Evolutionary conservation across 1,284 basidiomycete genomes (phyloP), one percentile per base, ranked within the genome.

Genomic region (Ustilago curta): DNA sequence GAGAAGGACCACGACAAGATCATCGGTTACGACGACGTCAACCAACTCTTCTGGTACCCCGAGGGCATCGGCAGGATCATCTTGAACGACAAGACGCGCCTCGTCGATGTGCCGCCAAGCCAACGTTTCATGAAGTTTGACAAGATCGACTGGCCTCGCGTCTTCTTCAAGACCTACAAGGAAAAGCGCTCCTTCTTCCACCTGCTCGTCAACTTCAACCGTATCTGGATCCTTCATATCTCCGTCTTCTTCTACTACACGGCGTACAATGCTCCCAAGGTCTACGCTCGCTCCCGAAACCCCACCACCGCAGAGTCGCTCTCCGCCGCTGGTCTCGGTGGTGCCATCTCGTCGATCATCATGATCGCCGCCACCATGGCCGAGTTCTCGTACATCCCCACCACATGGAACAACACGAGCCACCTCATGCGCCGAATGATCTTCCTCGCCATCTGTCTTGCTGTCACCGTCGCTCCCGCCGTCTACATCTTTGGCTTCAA

Each of bases 41-140:
- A 99, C 85, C 96, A 99, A 86, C 88, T 99, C 48, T 99, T 99
- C 87, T 99, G 96, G 96, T 99, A 99, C 85, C 97, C 97, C 5
- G 97, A 99, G 82, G 97, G 97, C 43, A 96, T 99, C 80, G 92
- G 94, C 29, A 89, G 94, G 43, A 98, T 99, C 80, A 89, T 91
- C 14, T 88, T 98, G 43, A 89, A 88, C 23, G 94, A 98, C 88
- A 95, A 94, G 88, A 81, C 78, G 39, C 74, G 93, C 91, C 87
- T 91, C 27, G 83, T 84, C 42, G 83, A 84, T 37, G 82, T 84
- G 6, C 81, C 83, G 18, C 81, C 82, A 42, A 78, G 78, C 57
- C 83, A 84, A 67, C 81, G 83, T 42, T 84, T 84, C 74, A 83
- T 84, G 82, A 84, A 84, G 80, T 84, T 84, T 55, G 83, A 84